Evolutionary conservation across 2,329 filamentous ascomycete genomes (phyloP).

Genomic region (Pseudogymnoascus pannorum): DNA sequence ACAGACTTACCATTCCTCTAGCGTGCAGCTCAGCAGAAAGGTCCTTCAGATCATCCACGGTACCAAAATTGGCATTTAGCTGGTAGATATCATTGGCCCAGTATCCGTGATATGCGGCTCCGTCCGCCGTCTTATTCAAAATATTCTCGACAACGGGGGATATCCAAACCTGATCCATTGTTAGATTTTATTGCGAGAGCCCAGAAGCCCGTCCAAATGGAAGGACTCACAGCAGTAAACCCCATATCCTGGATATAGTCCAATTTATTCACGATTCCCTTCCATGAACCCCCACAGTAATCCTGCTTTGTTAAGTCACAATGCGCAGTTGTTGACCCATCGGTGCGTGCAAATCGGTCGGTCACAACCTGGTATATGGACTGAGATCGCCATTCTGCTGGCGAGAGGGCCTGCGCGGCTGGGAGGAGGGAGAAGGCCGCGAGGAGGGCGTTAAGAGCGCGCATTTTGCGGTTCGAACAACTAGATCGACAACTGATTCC

Average conservation of each 20-base stretch:
- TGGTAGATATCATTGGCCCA: slow-evolving; percentile 38
- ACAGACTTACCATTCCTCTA: slow-evolving; percentile 41
- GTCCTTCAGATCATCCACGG: slow-evolving; percentile 48
- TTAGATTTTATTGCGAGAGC: slow-evolving; percentile 4
- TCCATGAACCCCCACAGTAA: slow-evolving; percentile 41
- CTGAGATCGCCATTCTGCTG: slow-evolving; percentile 28
- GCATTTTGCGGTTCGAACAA: not conserved
- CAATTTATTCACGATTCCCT: slow-evolving; percentile 37
- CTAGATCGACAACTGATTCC: not conserved
- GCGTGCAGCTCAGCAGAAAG: slow-evolving; percentile 48
- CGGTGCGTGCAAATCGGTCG: slow-evolving; percentile 32
- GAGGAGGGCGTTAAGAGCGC: not conserved
- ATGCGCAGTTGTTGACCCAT: slow-evolving; percentile 27
- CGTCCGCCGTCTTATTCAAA: slow-evolving; percentile 30
- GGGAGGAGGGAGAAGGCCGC: not conserved
- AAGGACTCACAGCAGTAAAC: slow-evolving; percentile 23
- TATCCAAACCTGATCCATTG: slow-evolving; percentile 34
- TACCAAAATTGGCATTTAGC: slow-evolving; percentile 53
- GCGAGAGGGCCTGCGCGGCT: not conserved
- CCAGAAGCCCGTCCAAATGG: not conserved
- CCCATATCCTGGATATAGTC: slow-evolving; percentile 40
- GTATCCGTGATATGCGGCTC: slow-evolving; percentile 37
- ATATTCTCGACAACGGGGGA: slow-evolving; percentile 36
- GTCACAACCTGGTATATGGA: slow-evolving; percentile 37
- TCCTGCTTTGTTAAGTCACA: slow-evolving; percentile 23